phyloP scores from a whole-genome alignment of 257 asterid genomes.

The Solanum lignicaule region DNA sequence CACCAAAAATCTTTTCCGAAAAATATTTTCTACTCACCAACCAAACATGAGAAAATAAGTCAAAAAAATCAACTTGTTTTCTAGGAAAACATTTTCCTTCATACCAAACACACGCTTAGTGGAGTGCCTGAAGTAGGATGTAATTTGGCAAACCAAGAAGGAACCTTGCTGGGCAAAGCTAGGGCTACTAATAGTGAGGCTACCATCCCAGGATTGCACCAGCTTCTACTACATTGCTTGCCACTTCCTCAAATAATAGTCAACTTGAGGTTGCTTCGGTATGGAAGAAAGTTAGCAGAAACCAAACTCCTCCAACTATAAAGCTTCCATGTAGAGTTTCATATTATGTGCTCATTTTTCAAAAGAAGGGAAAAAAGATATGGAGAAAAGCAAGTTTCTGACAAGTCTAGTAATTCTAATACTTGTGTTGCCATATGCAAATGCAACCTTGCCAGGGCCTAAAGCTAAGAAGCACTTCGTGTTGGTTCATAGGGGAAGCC shows the following conservation, averaged over 20 bases:
- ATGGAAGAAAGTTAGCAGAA: background rate
- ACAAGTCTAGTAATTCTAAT: background rate
- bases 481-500: constrained; percentile 24
- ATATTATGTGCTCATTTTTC: background rate
- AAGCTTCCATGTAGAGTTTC: background rate
- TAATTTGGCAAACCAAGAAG: background rate
- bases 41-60: too few species aligned
- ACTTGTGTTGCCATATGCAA: background rate
- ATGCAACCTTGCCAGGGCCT: background rate
- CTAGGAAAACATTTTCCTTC: too few species aligned
- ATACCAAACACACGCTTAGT: too few species aligned
- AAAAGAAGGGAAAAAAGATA: background rate
- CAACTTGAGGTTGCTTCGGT: background rate
- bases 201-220: background rate
- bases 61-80: too few species aligned
- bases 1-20: too few species aligned
- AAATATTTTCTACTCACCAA: too few species aligned
- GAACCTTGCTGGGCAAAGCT: background rate
- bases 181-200: background rate
- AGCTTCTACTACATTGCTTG: background rate
- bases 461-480: constrained; percentile 12
- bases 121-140: background rate
- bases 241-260: background rate
- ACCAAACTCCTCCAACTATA: background rate
- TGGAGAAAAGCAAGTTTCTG: background rate